phyloP scores from a whole-genome alignment of 352 stramenopile genomes.

The Pythium sukuiense region DNA sequence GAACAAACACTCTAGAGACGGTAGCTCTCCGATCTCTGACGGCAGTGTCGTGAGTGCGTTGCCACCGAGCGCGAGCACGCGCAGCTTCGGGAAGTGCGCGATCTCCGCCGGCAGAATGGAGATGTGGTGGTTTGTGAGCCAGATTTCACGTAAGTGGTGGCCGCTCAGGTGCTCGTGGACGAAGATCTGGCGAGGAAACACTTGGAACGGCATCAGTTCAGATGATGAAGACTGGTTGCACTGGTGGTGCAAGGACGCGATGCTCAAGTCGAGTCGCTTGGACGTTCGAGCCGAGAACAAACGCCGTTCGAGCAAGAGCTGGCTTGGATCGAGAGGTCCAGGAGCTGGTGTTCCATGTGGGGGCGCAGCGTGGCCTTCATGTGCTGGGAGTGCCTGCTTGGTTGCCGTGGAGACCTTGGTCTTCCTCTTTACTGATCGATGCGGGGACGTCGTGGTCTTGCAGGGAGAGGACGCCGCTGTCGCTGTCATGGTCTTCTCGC shows the following conservation, averaged over 20 bases:
- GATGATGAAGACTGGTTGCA: not conserved
- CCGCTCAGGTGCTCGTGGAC: conserved; percentile 31
- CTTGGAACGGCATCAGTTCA: conserved; percentile 22
- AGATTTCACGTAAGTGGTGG: conserved; percentile 51
- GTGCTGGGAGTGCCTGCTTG: conserved; percentile 2
- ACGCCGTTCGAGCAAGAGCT: conserved; percentile 31
- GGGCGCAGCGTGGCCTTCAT: not conserved
- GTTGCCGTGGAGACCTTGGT: not conserved
- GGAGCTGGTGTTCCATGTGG: not conserved
- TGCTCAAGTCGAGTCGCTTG: conserved; percentile 44
- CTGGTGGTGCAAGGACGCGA: conserved; percentile 9
- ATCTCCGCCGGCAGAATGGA: conserved; percentile 48
- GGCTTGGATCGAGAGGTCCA: not conserved
- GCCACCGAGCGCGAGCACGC: conserved; percentile 55
- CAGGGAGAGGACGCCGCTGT: not conserved
- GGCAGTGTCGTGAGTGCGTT: conserved; percentile 56
- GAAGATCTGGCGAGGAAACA: conserved; percentile 46
- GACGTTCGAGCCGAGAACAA: conserved; percentile 30
- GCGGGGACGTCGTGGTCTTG: not conserved
- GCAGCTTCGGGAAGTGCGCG: conserved; percentile 39
- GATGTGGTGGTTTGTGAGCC: conserved; percentile 67
- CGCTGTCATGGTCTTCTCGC: not conserved
- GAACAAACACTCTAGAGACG: conserved; percentile 52
- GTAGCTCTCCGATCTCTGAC: conserved; percentile 35
- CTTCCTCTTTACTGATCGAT: not conserved